Conservation (phyloP, 768 basidiomycete genomes). For the Xerocomellus chrysenteron region DNA sequence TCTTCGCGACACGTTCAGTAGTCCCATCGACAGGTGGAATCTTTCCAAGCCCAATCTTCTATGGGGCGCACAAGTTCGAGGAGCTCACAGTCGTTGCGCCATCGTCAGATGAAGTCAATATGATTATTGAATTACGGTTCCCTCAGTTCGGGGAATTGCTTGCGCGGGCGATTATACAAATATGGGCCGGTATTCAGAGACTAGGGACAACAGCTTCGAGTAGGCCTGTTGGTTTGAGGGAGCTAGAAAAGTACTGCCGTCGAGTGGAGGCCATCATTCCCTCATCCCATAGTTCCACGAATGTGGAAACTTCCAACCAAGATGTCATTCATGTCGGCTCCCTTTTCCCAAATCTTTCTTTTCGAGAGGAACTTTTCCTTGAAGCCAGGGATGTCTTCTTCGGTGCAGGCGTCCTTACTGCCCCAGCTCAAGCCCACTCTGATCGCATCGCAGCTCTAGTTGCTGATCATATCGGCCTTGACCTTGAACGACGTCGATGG, state of each 20-base stretch:
- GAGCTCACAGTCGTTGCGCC: slow-evolving; percentile 68
- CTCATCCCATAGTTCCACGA: slow-evolving; percentile 42
- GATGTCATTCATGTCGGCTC: slow-evolving; percentile 36
- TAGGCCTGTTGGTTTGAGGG: slow-evolving; percentile 69
- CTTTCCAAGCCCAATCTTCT: slow-evolving; percentile 67
- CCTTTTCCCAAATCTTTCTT: slow-evolving; percentile 64
- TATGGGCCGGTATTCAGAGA: slow-evolving; percentile 66
- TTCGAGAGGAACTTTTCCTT: slow-evolving; percentile 87
- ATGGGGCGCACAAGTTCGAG: slow-evolving; percentile 81
- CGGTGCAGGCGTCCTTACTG: slow-evolving; percentile 59
- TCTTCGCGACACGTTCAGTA: slow-evolving; percentile 87
- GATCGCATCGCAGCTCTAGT: slow-evolving; percentile 52
- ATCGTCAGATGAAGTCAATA: slow-evolving; percentile 60
- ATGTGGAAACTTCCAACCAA: slow-evolving; percentile 30
- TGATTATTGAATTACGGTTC: slow-evolving; percentile 70
- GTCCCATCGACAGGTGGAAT: slow-evolving; percentile 43
- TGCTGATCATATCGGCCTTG: slow-evolving; percentile 63
- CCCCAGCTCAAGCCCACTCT: slow-evolving; percentile 48
- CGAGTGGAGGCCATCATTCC: slow-evolving; percentile 68
- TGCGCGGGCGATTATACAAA: slow-evolving; percentile 51
- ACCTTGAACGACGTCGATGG: slow-evolving; percentile 69
- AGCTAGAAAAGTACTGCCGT: slow-evolving; percentile 80
- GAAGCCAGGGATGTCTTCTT: slow-evolving; percentile 93
- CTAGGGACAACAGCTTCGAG: slow-evolving; percentile 52
- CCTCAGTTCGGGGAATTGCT: slow-evolving; percentile 53